Conservation (phyloP, 192 early-diverging fungal genomes). For the Spizellomyces punctatus region DNA sequence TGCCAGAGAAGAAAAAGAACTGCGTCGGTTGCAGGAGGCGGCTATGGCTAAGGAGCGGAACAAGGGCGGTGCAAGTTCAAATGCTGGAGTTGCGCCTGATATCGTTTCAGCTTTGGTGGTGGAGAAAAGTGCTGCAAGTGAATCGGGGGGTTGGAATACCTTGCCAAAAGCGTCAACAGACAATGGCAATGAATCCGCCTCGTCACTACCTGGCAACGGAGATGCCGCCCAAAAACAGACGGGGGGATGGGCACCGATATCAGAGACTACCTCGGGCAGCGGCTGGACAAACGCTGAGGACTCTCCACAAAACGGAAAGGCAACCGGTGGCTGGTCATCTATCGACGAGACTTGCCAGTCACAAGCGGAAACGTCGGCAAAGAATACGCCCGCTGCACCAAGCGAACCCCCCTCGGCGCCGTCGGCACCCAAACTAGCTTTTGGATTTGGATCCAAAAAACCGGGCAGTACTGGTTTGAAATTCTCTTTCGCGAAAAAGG, state of each 20-base stretch:
- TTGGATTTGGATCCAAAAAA: conserved; percentile 33
- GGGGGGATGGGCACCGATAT: background rate
- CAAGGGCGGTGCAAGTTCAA: background rate
- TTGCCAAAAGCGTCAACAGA: too few relatives aligned
- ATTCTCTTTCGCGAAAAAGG: conserved; percentile 25
- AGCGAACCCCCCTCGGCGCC: background rate
- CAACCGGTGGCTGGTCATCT: too few relatives aligned
- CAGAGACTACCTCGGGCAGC: background rate
- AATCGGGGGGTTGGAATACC: too few relatives aligned
- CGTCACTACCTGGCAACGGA: too few relatives aligned
- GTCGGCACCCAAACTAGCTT: conserved; percentile 16
- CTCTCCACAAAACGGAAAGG: too few relatives aligned
- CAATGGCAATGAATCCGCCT: too few relatives aligned
- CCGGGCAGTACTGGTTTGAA: conserved; percentile 12
- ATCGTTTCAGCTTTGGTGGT: too few relatives aligned
- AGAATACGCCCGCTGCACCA: background rate
- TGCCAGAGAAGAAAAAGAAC: conserved; percentile 67
- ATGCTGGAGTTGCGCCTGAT: too few relatives aligned
- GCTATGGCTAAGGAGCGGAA: conserved; percentile 35
- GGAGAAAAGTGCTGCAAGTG: too few relatives aligned
- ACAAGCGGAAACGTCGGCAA: conserved; percentile 1
- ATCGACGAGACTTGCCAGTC: conserved; percentile 1
- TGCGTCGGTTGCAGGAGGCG: conserved; percentile 67
- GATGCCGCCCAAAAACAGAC: background rate
- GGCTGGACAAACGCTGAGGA: too few relatives aligned